Conservation (phyloP, 1,284 basidiomycete genomes). For the Ganoderma resinaceum region DNA sequence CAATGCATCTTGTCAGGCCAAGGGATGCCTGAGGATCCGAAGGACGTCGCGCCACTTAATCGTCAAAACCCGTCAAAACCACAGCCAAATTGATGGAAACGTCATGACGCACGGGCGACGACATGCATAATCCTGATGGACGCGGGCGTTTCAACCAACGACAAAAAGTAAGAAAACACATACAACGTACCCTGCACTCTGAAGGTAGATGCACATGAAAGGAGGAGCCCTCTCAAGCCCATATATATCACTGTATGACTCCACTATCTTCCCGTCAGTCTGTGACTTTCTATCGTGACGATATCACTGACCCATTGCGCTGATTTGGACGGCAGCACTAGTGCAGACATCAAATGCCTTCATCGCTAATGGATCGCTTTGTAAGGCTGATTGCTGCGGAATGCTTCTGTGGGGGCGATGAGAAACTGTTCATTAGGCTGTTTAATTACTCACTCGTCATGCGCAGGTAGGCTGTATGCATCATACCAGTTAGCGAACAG, state of each 20-base stretch:
- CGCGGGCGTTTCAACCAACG: conserved; percentile 15
- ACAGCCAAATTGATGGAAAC: neutral
- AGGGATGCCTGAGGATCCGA: conserved; percentile 72
- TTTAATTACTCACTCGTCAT: conserved; percentile 56
- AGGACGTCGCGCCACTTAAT: conserved; percentile 70
- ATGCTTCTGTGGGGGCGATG: neutral
- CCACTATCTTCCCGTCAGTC: conserved; percentile 47
- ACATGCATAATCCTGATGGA: conserved; percentile 80
- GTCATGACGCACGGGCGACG: conserved; percentile 58
- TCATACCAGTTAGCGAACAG: neutral
- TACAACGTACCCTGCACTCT: conserved; percentile 73
- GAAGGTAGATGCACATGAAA: conserved; percentile 77
- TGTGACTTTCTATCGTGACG: no score
- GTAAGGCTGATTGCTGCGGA: conserved; percentile 4
- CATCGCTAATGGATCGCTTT: conserved; percentile 36
- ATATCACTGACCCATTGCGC: conserved; percentile 61
- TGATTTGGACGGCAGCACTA: conserved; percentile 78
- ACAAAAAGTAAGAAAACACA: neutral
- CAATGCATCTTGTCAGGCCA: conserved; percentile 72
- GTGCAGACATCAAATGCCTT: conserved; percentile 83
- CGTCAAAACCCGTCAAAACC: conserved; percentile 18
- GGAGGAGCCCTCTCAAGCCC: conserved; percentile 70
- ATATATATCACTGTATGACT: conserved; percentile 65
- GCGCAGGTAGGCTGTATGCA: conserved; percentile 67
- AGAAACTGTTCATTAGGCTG: neutral